A percentile compares a stretch with the other conserved stretches of the same genome.
phyloP scores from a whole-genome alignment of 345 rosid species.

The Salix udensis region DNA sequence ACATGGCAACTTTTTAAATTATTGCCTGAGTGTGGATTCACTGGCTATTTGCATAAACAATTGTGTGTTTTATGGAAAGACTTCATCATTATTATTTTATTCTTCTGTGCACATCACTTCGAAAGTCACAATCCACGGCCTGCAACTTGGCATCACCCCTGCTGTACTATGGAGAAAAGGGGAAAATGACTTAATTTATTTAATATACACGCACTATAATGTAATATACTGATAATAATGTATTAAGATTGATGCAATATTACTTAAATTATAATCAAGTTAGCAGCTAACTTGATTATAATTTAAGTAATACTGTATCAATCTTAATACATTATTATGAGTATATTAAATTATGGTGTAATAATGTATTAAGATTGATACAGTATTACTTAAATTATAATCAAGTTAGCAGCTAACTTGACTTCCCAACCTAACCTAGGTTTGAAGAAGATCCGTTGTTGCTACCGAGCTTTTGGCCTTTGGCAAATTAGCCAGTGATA shows the following conservation, averaged over 20 bases:
- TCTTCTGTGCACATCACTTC: background rate
- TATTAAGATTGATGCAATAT: background rate
- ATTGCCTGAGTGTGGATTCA: background rate
- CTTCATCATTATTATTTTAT: background rate
- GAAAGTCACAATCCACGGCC: background rate
- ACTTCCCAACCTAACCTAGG: background rate
- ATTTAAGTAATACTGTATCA: too few relatives aligned
- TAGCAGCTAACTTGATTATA: background rate
- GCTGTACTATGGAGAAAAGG: background rate
- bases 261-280: background rate
- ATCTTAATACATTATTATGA: too few relatives aligned
- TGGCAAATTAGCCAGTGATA: background rate
- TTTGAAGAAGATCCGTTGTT: background rate
- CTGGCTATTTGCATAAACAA: background rate
- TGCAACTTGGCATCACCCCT: background rate
- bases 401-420: background rate
- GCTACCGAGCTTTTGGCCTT: background rate
- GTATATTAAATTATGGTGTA: background rate
- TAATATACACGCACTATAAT: background rate
- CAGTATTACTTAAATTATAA: background rate
- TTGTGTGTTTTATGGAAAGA: background rate
- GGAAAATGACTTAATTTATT: background rate
- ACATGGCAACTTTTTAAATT: background rate
- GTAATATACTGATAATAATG: background rate
- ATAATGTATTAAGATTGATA: background rate